These are phyloP conservation scores for Plectosphaerella cucumerina DNA, from an alignment of 2,329 filamentous ascomycete species.

Conservation along the genomic window DNA sequence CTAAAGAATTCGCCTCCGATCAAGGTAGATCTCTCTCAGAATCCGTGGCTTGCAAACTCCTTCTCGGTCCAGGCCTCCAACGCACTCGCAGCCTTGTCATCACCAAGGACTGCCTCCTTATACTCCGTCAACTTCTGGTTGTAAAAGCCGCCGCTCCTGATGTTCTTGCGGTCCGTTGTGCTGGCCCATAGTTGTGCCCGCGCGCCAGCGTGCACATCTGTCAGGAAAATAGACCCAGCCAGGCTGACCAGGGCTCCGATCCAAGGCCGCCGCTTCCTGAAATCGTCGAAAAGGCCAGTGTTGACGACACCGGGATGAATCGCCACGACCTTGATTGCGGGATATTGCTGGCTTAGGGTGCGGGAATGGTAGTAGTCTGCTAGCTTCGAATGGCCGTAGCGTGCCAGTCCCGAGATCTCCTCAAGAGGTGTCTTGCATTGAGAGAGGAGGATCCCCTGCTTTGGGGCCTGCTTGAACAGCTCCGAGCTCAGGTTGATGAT, in stretches of 20 bases:
- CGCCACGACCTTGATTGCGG: slow-evolving; percentile 18
- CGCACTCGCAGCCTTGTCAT: slow-evolving; percentile 12
- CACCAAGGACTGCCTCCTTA: slow-evolving; percentile 20
- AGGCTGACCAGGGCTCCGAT: neutral
- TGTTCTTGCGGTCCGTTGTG: neutral
- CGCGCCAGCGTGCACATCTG: neutral
- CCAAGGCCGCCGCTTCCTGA: slow-evolving; percentile 13
- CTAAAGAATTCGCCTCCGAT: too few species aligned
- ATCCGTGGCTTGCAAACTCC: slow-evolving; percentile 19
- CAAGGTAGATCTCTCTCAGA: neutral
- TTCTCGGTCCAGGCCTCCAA: slow-evolving; percentile 32
- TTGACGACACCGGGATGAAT: slow-evolving; percentile 23
- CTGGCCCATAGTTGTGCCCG: neutral
- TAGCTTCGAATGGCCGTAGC: slow-evolving; percentile 27
- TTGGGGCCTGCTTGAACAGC: slow-evolving; percentile 14
- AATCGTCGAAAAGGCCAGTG: slow-evolving; percentile 20
- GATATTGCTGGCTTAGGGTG: slow-evolving; percentile 20
- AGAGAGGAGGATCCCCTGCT: slow-evolving; percentile 23
- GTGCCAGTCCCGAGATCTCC: slow-evolving; percentile 2
- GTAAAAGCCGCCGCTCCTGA: neutral
- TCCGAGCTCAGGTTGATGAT: slow-evolving; percentile 22
- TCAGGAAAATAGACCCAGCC: neutral
- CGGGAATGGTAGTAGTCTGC: slow-evolving; percentile 23
- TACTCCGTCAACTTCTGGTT: neutral
- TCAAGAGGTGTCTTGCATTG: slow-evolving; percentile 18